Conservation (phyloP, 1,284 basidiomycete genomes). For the Cerioporus squamosus region DNA sequence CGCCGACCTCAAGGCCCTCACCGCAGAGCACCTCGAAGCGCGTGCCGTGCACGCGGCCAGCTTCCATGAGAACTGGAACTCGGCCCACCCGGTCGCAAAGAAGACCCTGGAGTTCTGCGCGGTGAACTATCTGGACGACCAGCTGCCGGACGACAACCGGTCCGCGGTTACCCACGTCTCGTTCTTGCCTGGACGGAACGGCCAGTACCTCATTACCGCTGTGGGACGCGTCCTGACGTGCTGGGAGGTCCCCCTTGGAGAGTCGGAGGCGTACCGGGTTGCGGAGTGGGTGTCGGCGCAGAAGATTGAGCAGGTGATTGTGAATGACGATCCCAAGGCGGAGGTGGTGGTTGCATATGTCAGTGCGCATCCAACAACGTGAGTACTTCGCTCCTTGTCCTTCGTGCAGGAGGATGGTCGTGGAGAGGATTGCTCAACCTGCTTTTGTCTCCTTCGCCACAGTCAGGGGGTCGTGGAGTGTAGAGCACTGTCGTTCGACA, state of each 20-base stretch:
- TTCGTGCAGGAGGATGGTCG: no score
- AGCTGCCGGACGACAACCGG: constrained; percentile 16
- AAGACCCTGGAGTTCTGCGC: constrained; percentile 34
- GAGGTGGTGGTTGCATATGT: constrained; percentile 33
- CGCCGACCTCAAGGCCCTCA: constrained; percentile 33
- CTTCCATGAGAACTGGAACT: constrained; percentile 43
- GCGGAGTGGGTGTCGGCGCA: constrained; percentile 31
- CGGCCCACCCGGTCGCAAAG: constrained; percentile 29
- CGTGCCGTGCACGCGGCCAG: constrained; percentile 39
- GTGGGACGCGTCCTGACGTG: constrained; percentile 32
- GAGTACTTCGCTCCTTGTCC: constrained; percentile 5
- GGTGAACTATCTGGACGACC: constrained; percentile 18
- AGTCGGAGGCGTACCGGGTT: constrained; percentile 36
- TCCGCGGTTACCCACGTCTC: constrained; percentile 34
- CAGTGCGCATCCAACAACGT: constrained; percentile 22
- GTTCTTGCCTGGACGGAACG: constrained; percentile 39
- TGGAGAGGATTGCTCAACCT: not conserved
- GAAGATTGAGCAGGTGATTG: constrained; percentile 33
- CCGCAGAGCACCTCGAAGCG: constrained; percentile 41
- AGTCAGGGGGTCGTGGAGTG: constrained; percentile 21
- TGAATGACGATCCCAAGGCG: constrained; percentile 38
- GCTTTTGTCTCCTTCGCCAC: not conserved
- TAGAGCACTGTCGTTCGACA: constrained; percentile 30
- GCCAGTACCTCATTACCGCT: constrained; percentile 38
- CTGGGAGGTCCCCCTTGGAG: constrained; percentile 43